Conservation (phyloP, 1,139 yeast genomes). For the Saccharomyces hybrid region DNA sequence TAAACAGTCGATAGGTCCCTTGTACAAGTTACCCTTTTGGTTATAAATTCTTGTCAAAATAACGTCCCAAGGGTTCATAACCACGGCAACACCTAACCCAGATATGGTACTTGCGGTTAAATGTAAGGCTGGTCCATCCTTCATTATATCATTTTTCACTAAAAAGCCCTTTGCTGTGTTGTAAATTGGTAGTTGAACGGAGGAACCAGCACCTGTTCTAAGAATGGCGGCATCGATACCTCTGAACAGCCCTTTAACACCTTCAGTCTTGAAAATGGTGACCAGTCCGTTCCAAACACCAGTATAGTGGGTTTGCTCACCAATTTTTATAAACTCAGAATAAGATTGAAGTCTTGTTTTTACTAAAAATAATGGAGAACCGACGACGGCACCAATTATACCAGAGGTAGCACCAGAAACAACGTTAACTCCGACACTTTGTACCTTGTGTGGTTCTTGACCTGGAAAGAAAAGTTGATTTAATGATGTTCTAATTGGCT, state of each 20-base stretch:
- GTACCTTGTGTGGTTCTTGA: conserved; percentile 43
- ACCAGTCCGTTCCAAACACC: conserved; percentile 61
- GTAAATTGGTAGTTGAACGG: conserved; percentile 90
- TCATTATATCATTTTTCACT: conserved; percentile 39
- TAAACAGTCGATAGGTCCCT: conserved; percentile 83
- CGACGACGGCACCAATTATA: conserved; percentile 78
- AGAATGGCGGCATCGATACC: conserved; percentile 94
- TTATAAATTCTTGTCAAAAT: conserved; percentile 89
- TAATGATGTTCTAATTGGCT: conserved; percentile 62
- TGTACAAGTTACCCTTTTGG: conserved; percentile 81
- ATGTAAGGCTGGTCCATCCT: conserved; percentile 65
- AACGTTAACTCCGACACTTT: conserved; percentile 60
- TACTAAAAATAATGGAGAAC: conserved; percentile 85
- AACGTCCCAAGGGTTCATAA: conserved; percentile 97
- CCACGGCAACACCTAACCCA: conserved; percentile 88
- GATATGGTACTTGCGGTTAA: conserved; percentile 69
- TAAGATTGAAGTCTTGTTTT: conserved; percentile 96
- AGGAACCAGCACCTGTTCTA: conserved; percentile 92
- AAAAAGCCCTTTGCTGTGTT: conserved; percentile 61
- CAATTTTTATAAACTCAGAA: conserved; percentile 57
- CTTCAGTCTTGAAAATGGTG: conserved; percentile 60
- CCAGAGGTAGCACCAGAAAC: conserved; percentile 80
- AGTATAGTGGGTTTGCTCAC: conserved; percentile 85
- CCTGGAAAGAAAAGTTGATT: conserved; percentile 53
- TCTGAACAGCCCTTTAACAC: conserved; percentile 69